Conservation (phyloP, 2,329 filamentous ascomycete species). For the Neocucurbitaria cava region DNA sequence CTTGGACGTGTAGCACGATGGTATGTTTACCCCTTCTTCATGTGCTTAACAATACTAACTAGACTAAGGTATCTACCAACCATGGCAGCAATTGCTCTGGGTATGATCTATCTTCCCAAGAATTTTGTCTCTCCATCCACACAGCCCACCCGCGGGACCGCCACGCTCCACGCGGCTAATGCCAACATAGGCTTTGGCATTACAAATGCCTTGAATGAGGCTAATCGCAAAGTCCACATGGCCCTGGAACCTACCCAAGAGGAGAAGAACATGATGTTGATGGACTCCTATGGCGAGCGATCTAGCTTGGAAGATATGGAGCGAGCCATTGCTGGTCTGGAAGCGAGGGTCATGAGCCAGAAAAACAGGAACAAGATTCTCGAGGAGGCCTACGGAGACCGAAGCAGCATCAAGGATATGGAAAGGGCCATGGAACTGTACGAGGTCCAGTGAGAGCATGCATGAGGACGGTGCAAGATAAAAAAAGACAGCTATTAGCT, state of each 20-base stretch:
- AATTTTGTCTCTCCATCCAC: conserved; percentile 18
- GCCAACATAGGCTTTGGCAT: conserved; percentile 44
- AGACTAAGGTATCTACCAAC: conserved; percentile 40
- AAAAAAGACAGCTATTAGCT: conserved; percentile 12
- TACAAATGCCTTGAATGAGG: conserved; percentile 38
- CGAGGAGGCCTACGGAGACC: conserved; percentile 57
- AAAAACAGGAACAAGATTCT: conserved; percentile 48
- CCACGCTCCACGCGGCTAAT: conserved; percentile 41
- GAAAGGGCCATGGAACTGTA: conserved; percentile 55
- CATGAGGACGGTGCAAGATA: background rate
- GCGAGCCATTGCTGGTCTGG: conserved; percentile 37
- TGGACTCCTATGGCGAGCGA: conserved; percentile 41
- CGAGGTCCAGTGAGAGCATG: conserved; percentile 46
- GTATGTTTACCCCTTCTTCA: conserved; percentile 23
- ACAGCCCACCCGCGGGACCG: conserved; percentile 29
- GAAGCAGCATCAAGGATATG: conserved; percentile 53
- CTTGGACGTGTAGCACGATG: conserved; percentile 43
- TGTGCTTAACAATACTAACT: conserved; percentile 5
- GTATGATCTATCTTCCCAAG: conserved; percentile 38
- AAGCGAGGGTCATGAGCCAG: conserved; percentile 33
- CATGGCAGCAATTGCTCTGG: conserved; percentile 42
- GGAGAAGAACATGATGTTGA: conserved; percentile 38
- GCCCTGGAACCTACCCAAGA: conserved; percentile 34
- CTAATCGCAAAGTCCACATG: conserved; percentile 37
- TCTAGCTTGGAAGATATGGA: conserved; percentile 45